These are phyloP conservation scores for Sphaerulina vaccinii DNA, from an alignment of 2,329 filamentous ascomycete species.

Conservation along the genomic window DNA sequence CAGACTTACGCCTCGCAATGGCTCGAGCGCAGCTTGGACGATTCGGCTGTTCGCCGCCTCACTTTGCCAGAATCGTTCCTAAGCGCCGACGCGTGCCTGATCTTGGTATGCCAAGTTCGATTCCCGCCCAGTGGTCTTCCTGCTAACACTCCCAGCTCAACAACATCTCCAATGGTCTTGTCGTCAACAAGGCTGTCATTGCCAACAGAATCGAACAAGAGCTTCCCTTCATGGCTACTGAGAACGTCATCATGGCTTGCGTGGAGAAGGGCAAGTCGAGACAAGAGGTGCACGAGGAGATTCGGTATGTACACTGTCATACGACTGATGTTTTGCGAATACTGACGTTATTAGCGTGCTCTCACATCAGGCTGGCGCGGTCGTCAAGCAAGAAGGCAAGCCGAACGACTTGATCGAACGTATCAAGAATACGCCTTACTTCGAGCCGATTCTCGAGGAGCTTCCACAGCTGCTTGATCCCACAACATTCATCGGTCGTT, in stretches of 20 bases:
- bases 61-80: constrained; percentile 51
- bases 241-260: constrained; percentile 75
- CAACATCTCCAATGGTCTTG: constrained; percentile 70
- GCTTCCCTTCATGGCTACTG: constrained; percentile 66
- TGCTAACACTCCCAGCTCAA: constrained; percentile 42
- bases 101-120: constrained; percentile 46
- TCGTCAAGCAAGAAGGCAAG: constrained; percentile 70
- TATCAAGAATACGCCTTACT: constrained; percentile 71
- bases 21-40: constrained; percentile 77
- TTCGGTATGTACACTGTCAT: constrained; percentile 47
- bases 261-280: constrained; percentile 68
- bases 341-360: constrained; percentile 53
- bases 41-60: constrained; percentile 66
- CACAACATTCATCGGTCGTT: constrained; percentile 40
- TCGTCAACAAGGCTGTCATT: constrained; percentile 77
- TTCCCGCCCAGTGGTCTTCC: neutral
- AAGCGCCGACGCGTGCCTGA: constrained; percentile 57
- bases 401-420: constrained; percentile 79
- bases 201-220: constrained; percentile 67
- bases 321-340: neutral
- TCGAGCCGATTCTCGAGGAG: constrained; percentile 50
- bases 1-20: constrained; percentile 71
- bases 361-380: constrained; percentile 69
- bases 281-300: constrained; percentile 84
- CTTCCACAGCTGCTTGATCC: constrained; percentile 41